A percentile compares a stretch with the other conserved stretches of the same genome.
Conservation (phyloP, 2,329 filamentous ascomycete genomes). For the Diplodia mutila region DNA sequence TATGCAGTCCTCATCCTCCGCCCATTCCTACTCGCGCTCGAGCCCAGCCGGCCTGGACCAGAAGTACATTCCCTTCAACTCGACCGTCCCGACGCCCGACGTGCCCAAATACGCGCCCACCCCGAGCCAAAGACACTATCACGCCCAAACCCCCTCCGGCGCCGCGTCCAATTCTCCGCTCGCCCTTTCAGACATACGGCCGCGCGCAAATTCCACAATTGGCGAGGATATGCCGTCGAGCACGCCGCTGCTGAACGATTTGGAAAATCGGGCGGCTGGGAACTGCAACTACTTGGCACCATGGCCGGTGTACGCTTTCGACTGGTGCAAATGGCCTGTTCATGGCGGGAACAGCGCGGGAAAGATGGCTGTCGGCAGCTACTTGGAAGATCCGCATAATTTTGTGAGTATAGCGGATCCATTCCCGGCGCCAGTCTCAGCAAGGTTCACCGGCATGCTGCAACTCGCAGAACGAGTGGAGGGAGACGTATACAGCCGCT, state of each 20-base stretch:
- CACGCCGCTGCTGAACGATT: conserved; percentile 62
- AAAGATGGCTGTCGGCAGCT: conserved; percentile 93
- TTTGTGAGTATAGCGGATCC: conserved; percentile 65
- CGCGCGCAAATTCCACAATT: conserved; percentile 79
- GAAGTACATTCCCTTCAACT: conserved; percentile 65
- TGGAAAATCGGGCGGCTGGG: conserved; percentile 66
- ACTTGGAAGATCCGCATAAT: conserved; percentile 96
- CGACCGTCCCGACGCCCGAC: conserved; percentile 63
- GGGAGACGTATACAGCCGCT: background rate
- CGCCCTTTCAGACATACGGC: conserved; percentile 88
- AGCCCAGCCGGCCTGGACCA: conserved; percentile 71
- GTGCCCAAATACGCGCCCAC: conserved; percentile 47
- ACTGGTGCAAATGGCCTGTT: conserved; percentile 98
- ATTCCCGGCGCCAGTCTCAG: background rate
- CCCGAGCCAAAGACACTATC: conserved; percentile 63
- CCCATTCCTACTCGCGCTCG: conserved; percentile 74
- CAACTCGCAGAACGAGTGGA: background rate
- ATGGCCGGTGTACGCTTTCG: conserved; percentile 94
- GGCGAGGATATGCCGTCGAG: conserved; percentile 70
- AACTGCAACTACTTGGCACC: conserved; percentile 94
- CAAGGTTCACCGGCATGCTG: background rate
- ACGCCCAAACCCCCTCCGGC: conserved; percentile 53
- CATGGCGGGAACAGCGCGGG: conserved; percentile 72
- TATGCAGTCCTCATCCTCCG: conserved; percentile 58
- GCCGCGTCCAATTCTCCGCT: conserved; percentile 82